Evolutionary conservation across 805 yeast genomes (phyloP), one percentile per base, ranked within the genome.

Genomic region (Ogataea ramenticola): DNA sequence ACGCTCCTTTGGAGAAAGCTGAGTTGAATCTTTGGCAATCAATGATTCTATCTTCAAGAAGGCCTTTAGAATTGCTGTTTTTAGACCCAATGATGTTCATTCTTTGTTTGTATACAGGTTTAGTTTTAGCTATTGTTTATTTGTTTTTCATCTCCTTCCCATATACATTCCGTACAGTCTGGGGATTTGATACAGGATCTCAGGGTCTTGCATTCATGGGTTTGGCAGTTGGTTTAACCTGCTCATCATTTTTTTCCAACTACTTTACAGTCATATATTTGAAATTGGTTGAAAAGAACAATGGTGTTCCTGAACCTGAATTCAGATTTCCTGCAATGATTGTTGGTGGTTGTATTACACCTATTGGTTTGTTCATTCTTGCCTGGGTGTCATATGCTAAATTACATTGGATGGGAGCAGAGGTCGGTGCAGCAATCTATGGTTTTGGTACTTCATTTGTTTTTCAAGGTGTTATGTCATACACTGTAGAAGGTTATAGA

Each of bases 131-230:
- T 1, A 68, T 82, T 41, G 68, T 82, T 35, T 82, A 80, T 61
- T 61, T 82, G 68, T 82, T 78, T 52, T 78, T 82, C 61, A 74
- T 79, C 41, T 82, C 83, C 3, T 76, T 77, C 48, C 86, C 86
- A 11, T 77, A 76, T 49, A 76, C 80, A 12, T 79, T 80, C 53
- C 56, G 55, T 17, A 71, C 65, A 45, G 76, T 76, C 22, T 81
- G 77, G 55, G 64, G 66, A n/a, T 82, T 76, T 58, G 55, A 61
- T 17, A 59, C 68, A 42, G 79, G 80, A 49, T 73, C 70, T 20
- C 78, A 77, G 31, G 90, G 87, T 36, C 65, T 82, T 39, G 76
- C 85, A 2, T 86, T 82, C 60, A 53, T 83, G 36, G 79, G 85
- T 6, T 61, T 79, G 65, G 62, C 75, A 33, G 62, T 70, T 27